These are phyloP conservation scores for Fistulinella cinereoalba DNA, from an alignment of 1,284 basidiomycete genomes.

Conservation along the genomic window DNA sequence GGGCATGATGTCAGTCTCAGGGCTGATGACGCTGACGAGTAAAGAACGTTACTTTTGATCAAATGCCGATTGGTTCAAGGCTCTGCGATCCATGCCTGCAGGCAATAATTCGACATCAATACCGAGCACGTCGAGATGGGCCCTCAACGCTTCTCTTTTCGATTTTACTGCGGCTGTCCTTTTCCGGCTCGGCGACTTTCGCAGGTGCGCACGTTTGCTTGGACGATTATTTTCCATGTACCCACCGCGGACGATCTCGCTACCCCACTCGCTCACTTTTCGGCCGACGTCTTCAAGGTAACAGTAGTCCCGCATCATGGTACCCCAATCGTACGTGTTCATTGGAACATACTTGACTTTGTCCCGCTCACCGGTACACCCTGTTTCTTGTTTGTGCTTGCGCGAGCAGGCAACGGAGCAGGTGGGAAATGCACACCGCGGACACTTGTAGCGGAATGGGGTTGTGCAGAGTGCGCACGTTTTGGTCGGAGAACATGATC, in stretches of 20 bases:
- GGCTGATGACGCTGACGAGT: constrained; percentile 4
- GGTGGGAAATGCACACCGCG: constrained; percentile 65
- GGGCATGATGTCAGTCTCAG: constrained; percentile 5
- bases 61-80: constrained; percentile 76
- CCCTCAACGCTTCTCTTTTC: constrained; percentile 59
- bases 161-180: constrained; percentile 16
- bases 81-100: constrained; percentile 77
- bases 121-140: constrained; percentile 61
- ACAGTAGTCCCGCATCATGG: constrained; percentile 82
- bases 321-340: constrained; percentile 77
- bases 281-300: constrained; percentile 80
- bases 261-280: constrained; percentile 68
- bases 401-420: constrained; percentile 74
- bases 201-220: constrained; percentile 17
- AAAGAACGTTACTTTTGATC: constrained; percentile 60
- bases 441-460: constrained; percentile 74
- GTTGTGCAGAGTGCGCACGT: constrained; percentile 46
- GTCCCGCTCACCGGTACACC: constrained; percentile 73
- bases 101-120: constrained; percentile 77
- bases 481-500: not conserved
- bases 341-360: constrained; percentile 73
- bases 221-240: constrained; percentile 18
- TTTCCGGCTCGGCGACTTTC: constrained; percentile 15
- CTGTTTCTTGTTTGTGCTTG: constrained; percentile 63
- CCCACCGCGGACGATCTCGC: constrained; percentile 61